phyloP scores from a whole-genome alignment of 1,284 basidiomycete species.

The Butyriboletus appendiculatus region DNA sequence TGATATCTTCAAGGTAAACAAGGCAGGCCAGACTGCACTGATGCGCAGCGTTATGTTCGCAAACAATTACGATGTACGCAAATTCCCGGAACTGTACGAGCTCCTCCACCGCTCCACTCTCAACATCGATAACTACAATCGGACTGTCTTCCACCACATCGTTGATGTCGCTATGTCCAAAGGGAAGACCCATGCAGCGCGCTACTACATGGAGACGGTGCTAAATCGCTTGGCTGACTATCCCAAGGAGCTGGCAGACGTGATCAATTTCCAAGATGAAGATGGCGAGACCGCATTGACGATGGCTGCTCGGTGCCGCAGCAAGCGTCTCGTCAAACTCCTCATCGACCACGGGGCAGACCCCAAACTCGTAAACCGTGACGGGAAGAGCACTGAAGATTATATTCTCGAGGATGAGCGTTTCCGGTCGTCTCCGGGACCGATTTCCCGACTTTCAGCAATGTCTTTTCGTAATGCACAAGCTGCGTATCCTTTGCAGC shows the following conservation, averaged over 20 bases:
- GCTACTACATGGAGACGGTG: slow-evolving; percentile 99
- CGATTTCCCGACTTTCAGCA: slow-evolving; percentile 59
- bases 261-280: slow-evolving; percentile 99
- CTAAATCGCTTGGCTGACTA: slow-evolving; percentile 90
- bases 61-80: slow-evolving; percentile 99
- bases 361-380: slow-evolving; percentile 93
- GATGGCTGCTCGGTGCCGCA: slow-evolving; percentile 93
- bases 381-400: slow-evolving; percentile 97
- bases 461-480: slow-evolving; percentile 74
- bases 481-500: slow-evolving; percentile 39
- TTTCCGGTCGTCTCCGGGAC: slow-evolving; percentile 88
- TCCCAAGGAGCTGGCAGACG: slow-evolving; percentile 95
- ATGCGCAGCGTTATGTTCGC: slow-evolving; percentile 99
- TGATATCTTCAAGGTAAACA: slow-evolving; percentile 97
- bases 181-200: slow-evolving; percentile 95
- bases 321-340: slow-evolving; percentile 95
- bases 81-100: slow-evolving; percentile 98
- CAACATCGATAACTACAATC: slow-evolving; percentile 98
- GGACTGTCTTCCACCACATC: slow-evolving; percentile 98
- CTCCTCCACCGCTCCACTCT: slow-evolving; percentile 95
- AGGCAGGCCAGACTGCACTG: slow-evolving; percentile 93
- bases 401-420: slow-evolving; percentile 99
- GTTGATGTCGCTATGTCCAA: slow-evolving; percentile 99
- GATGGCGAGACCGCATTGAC: slow-evolving; percentile 98
- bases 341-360: slow-evolving; percentile 97